Evolutionary conservation across 495 filamentous ascomycete species (phyloP).

Genomic region (Collariella sp.): DNA sequence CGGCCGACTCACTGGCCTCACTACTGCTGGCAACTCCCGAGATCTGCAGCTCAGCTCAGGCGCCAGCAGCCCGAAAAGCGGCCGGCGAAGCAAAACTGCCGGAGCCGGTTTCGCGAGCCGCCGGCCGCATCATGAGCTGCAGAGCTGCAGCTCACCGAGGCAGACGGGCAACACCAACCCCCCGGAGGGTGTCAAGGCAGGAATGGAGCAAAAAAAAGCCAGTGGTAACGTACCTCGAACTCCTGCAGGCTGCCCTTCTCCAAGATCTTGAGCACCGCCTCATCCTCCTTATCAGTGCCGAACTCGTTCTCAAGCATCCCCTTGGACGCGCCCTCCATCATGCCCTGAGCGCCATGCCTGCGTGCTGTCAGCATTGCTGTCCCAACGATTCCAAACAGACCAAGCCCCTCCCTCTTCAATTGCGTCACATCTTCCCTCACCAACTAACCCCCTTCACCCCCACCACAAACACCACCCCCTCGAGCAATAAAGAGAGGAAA

Average conservation of each 20-base stretch:
- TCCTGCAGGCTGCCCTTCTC: conserved; percentile 64
- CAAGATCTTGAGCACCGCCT: conserved; percentile 69
- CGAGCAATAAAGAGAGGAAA: neutral
- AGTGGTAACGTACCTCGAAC: conserved; percentile 46
- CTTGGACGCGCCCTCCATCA: conserved; percentile 67
- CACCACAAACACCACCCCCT: neutral
- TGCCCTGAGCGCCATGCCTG: conserved; percentile 82
- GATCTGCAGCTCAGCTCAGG: neutral
- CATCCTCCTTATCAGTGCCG: conserved; percentile 66
- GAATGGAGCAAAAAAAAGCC: neutral
- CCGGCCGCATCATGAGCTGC: neutral
- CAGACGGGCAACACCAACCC: neutral
- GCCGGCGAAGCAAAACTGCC: neutral
- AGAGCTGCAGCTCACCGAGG: neutral
- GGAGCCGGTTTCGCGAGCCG: conserved; percentile 12
- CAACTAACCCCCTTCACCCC: neutral
- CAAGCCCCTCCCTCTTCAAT: too few relatives aligned
- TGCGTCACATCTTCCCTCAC: neutral
- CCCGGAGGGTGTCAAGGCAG: too few relatives aligned
- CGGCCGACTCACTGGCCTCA: neutral
- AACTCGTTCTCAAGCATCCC: conserved; percentile 74
- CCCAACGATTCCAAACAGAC: too few relatives aligned
- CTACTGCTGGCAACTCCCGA: neutral
- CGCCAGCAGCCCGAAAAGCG: neutral
- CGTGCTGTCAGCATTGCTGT: neutral